Conservation (phyloP, 2,329 filamentous ascomycete genomes). For the Alternaria rosae region DNA sequence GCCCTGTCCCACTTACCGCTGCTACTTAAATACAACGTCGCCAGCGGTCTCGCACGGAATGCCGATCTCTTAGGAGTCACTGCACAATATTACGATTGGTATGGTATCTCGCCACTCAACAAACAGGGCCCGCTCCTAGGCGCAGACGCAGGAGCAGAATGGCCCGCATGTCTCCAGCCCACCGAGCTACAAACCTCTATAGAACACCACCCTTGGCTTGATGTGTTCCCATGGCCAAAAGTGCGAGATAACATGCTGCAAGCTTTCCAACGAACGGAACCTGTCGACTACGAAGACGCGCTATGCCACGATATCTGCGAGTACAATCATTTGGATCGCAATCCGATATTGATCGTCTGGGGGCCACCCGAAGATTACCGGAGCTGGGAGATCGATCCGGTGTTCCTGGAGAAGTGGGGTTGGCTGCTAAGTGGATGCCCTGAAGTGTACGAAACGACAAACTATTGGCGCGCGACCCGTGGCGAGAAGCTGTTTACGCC, state of each 20-base stretch:
- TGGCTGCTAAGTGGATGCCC: conserved; percentile 50
- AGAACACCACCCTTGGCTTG: conserved; percentile 53
- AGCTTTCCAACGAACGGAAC: conserved; percentile 37
- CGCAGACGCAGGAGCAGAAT: not conserved
- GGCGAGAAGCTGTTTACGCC: conserved; percentile 17
- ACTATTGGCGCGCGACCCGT: conserved; percentile 24
- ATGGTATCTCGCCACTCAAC: conserved; percentile 26
- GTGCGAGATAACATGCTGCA: conserved; percentile 50
- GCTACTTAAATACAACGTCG: conserved; percentile 24
- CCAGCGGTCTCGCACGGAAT: conserved; percentile 17
- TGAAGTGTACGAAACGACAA: conserved; percentile 45
- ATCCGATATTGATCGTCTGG: conserved; percentile 56
- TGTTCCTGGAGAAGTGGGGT: conserved; percentile 58
- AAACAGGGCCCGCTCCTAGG: conserved; percentile 3
- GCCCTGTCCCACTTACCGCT: conserved; percentile 16
- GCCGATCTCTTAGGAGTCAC: conserved; percentile 18
- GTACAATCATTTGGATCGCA: conserved; percentile 1
- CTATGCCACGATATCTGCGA: conserved; percentile 28
- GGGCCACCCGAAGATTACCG: conserved; percentile 55
- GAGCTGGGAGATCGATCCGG: conserved; percentile 59
- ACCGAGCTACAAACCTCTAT: conserved; percentile 43
- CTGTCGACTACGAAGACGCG: conserved; percentile 36
- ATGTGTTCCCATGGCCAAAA: conserved; percentile 48
- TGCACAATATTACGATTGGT: conserved; percentile 15
- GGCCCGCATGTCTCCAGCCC: not conserved